These are phyloP conservation scores for Saccharomycopsis sp. DNA, from an alignment of 805 yeast species.

Conservation along the genomic window DNA sequence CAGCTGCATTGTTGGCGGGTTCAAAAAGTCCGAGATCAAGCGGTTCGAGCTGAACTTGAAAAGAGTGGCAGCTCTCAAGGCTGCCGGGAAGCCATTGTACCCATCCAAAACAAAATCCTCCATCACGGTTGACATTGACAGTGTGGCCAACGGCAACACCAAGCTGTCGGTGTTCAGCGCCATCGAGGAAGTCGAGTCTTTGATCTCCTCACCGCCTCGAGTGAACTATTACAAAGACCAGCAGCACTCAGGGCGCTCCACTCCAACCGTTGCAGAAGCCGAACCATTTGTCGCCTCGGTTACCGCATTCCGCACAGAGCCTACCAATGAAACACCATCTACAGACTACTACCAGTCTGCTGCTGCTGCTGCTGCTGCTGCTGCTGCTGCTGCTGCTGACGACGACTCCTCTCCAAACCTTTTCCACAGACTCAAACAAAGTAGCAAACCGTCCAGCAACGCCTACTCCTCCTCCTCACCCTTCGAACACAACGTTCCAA, in stretches of 20 bases:
- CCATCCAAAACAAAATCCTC: background rate
- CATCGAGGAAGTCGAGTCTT: too few relatives aligned
- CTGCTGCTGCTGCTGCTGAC: background rate
- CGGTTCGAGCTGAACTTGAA: background rate
- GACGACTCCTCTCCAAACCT: background rate
- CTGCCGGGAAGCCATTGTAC: background rate
- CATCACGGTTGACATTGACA: too few relatives aligned
- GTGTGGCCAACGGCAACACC: background rate
- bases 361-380: background rate
- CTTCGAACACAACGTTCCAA: background rate
- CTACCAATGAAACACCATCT: too few relatives aligned
- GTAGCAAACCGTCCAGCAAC: background rate
- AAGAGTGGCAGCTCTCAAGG: background rate
- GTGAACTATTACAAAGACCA: too few relatives aligned
- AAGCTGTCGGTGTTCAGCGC: too few relatives aligned
- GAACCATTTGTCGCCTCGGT: too few relatives aligned
- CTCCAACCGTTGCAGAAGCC: too few relatives aligned
- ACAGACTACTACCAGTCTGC: too few relatives aligned
- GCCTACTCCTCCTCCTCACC: background rate
- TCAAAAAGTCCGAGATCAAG: background rate
- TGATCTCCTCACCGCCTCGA: too few relatives aligned
- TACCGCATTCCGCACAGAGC: too few relatives aligned
- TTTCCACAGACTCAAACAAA: slow-evolving; percentile 3
- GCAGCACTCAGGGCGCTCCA: too few relatives aligned
- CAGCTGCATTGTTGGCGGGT: slow-evolving; percentile 21